These are phyloP conservation scores for Camelina sativa DNA, from an alignment of 345 rosid genomes.

Conservation along the genomic window DNA sequence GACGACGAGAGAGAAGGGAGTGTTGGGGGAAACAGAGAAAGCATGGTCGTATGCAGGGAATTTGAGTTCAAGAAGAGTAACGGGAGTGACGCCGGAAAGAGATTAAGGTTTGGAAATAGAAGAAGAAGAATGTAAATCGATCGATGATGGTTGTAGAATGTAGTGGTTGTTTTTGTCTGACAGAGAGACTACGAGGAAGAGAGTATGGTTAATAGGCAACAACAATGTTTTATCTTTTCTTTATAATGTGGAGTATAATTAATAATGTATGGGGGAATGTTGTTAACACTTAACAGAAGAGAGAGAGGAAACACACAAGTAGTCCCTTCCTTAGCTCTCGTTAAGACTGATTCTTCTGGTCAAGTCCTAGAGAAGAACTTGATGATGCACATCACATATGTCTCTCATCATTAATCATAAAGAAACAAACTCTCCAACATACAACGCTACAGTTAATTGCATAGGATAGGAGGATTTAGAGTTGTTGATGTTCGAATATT, in stretches of 20 bases:
- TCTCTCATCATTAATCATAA: background rate
- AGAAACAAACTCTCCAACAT: too few species aligned
- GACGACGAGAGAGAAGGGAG: slow-evolving; percentile 48
- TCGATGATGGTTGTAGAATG: slow-evolving; percentile 12
- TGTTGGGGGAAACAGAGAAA: slow-evolving; percentile 54
- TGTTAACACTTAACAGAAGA: slow-evolving; percentile 10
- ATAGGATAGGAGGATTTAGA: too few species aligned
- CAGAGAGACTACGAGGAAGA: slow-evolving; percentile 5
- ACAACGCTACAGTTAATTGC: too few species aligned
- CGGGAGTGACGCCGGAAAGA: slow-evolving; percentile 84
- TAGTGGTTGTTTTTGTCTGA: slow-evolving; percentile 12
- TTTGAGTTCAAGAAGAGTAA: slow-evolving; percentile 65
- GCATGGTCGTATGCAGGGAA: slow-evolving; percentile 82
- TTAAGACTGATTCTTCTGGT: background rate
- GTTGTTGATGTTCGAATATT: too few species aligned
- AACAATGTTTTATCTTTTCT: slow-evolving; percentile 10
- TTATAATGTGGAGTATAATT: background rate
- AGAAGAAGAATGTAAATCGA: slow-evolving; percentile 30
- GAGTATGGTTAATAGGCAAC: slow-evolving; percentile 28
- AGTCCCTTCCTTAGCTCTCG: background rate
- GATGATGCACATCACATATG: background rate
- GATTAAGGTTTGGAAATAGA: slow-evolving; percentile 51
- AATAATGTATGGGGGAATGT: background rate
- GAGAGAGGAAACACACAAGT: background rate
- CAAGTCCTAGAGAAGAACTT: background rate